Evolutionary conservation across 2,329 filamentous ascomycete species (phyloP).

Genomic region (Calonectria pteridis): DNA sequence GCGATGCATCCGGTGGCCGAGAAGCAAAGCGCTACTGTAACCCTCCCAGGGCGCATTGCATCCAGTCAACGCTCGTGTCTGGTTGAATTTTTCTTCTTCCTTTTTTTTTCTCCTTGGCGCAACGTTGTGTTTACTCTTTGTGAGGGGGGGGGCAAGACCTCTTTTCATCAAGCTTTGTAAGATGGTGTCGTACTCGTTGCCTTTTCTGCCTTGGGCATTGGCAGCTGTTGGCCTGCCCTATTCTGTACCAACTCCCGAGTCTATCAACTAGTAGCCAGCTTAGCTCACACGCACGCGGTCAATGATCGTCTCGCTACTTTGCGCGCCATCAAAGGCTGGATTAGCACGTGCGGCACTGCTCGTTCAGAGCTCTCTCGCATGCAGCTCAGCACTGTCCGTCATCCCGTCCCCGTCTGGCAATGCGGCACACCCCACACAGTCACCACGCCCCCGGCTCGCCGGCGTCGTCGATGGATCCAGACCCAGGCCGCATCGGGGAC

Average conservation of each 20-base stretch:
- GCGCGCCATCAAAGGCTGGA: neutral
- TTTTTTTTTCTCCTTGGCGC: neutral
- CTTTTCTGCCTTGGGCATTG: neutral
- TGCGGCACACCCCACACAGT: slow-evolving; percentile 13
- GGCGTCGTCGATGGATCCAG: slow-evolving; percentile 22
- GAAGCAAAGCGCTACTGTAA: slow-evolving; percentile 8
- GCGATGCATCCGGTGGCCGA: slow-evolving; percentile 15
- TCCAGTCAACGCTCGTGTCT: neutral
- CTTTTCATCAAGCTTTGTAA: neutral
- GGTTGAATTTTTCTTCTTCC: neutral
- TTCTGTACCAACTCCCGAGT: neutral
- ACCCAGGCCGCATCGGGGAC: slow-evolving; percentile 25
- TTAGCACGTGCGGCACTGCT: neutral
- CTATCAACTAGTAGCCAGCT: neutral
- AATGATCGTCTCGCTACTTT: neutral
- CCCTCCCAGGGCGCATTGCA: slow-evolving; percentile 5
- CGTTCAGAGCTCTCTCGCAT: neutral
- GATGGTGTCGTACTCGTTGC: neutral
- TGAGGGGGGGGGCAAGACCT: neutral
- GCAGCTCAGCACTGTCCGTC: slow-evolving; percentile 6
- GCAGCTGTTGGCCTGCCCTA: neutral
- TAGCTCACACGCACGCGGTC: neutral
- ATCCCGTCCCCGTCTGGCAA: slow-evolving; percentile 5
- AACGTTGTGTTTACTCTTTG: neutral
- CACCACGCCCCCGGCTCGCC: neutral